Percentiles rank a stretch among this genome's conserved stretches.
phyloP scores from a whole-genome alignment of 768 basidiomycete species.

The Cubamyces lactineus region DNA sequence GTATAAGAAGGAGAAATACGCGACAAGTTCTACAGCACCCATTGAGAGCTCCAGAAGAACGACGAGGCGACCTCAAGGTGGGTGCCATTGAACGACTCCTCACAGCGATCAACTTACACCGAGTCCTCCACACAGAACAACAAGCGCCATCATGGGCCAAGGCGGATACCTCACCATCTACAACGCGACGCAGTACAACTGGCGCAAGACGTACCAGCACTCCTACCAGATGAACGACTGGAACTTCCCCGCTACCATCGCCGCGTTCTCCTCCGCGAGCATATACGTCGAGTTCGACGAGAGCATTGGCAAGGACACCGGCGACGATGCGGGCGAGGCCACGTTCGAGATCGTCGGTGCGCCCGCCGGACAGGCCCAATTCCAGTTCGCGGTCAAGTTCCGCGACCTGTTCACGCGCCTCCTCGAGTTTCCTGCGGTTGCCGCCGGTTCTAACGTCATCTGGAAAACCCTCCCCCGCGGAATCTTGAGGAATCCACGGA shows the following conservation, averaged over 20 bases:
- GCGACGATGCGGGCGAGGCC: conserved; percentile 11
- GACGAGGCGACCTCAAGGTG: too few species aligned
- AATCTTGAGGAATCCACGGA: too few species aligned
- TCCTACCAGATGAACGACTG: conserved; percentile 20
- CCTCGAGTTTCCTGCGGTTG: background rate
- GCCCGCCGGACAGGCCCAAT: background rate
- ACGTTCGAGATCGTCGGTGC: background rate
- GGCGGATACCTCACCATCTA: conserved; percentile 11
- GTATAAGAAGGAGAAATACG: too few species aligned
- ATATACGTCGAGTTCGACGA: conserved; percentile 19
- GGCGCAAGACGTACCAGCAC: conserved; percentile 8
- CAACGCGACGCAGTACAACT: conserved; percentile 17
- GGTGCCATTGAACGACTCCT: too few species aligned
- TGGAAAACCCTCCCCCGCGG: too few species aligned
- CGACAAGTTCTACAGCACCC: too few species aligned
- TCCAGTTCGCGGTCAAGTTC: background rate
- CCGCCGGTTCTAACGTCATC: too few species aligned
- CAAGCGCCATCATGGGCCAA: conserved; percentile 9
- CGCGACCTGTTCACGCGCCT: background rate
- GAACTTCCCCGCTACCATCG: conserved; percentile 9
- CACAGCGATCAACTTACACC: too few species aligned
- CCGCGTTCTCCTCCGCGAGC: background rate
- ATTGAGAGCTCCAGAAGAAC: too few species aligned
- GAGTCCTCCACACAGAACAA: too few species aligned
- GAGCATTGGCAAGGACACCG: background rate